Evolutionary conservation across 2,329 filamentous ascomycete genomes (phyloP), one percentile per base, ranked within the genome.

Genomic region (Plenodomus biglobosus): DNA sequence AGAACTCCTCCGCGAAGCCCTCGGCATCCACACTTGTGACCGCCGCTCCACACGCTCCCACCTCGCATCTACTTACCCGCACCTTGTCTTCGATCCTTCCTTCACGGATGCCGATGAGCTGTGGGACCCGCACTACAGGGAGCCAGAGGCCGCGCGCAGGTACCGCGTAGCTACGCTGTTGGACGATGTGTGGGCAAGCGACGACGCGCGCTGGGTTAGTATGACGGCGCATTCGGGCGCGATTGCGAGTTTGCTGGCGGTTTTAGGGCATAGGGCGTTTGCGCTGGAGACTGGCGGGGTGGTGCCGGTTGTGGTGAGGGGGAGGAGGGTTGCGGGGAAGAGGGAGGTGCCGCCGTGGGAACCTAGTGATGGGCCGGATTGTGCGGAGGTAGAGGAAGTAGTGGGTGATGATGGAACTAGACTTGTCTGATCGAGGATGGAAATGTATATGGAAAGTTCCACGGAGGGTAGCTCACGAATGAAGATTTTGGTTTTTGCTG

Each of bases 21-120:
- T 88, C 41, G 84, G 81, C 42, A 79, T 85, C 16, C 86, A 88
- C 61, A 87, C 85, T 0, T 89, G 86, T 63, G 84, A 89, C 67
- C 77, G 80, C 20, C 78, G 86, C 15, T 79, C 77, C 15, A 78
- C 73, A 49, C 77, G 74, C 50, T 73, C 77, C 1, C 71, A 78
- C 42, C 81, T 88, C 49, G 66, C 69, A 2, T 51, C 67, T 0
- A 68, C 74, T 0, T 81, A 82, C 35, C 81, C 81, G 0, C 67
- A 67, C 1, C 81, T 80, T 48, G 55, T 57, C 1, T 79, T 88
- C 34, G 85, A 88, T 67, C 58, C 69, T 0, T 81, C 79, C 0
- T 88, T 89, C 62, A 65, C 75, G 0, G 84, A 88, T 58, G 36
- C 75, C 0, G 83, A 85, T 62, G 59, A 69, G 15, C 64, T 85